Evolutionary conservation across 2,329 filamentous ascomycete species (phyloP).

Genomic region (Huntiella omanensis): DNA sequence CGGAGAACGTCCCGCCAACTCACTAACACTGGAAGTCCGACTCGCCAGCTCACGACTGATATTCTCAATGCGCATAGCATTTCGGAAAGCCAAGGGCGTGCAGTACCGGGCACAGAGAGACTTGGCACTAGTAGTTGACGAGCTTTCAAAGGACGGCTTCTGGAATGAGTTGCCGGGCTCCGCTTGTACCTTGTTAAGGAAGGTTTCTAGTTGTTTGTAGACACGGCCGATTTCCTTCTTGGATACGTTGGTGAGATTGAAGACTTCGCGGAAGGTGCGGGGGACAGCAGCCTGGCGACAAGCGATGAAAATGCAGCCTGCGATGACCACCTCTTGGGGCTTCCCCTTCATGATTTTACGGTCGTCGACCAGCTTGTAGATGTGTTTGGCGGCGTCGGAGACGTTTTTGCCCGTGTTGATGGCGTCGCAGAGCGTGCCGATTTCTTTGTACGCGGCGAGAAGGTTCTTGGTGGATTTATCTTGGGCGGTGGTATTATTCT

Average conservation of each 20-base stretch:
- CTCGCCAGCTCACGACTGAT: slow-evolving; percentile 63
- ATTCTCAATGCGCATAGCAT: slow-evolving; percentile 54
- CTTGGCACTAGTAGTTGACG: slow-evolving; percentile 52
- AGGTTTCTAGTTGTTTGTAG: slow-evolving; percentile 83
- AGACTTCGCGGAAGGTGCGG: slow-evolving; percentile 88
- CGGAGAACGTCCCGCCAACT: slow-evolving; percentile 80
- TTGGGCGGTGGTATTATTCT: slow-evolving; percentile 63
- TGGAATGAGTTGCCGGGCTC: slow-evolving; percentile 26
- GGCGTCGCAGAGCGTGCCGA: slow-evolving; percentile 69
- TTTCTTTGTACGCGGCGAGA: slow-evolving; percentile 73
- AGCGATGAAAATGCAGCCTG: slow-evolving; percentile 92
- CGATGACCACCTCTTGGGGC: slow-evolving; percentile 80
- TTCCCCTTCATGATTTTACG: slow-evolving; percentile 90
- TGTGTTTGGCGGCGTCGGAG: slow-evolving; percentile 77
- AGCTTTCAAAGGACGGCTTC: slow-evolving; percentile 44
- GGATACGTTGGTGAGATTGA: slow-evolving; percentile 74
- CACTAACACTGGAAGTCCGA: slow-evolving; percentile 56
- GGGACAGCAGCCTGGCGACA: slow-evolving; percentile 77
- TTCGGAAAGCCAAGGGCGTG: slow-evolving; percentile 57
- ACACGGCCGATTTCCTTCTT: slow-evolving; percentile 96
- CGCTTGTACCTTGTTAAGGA: slow-evolving; percentile 56
- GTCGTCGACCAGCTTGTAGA: slow-evolving; percentile 90
- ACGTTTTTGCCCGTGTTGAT: slow-evolving; percentile 67
- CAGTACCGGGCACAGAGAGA: slow-evolving; percentile 84
- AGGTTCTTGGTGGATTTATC: slow-evolving; percentile 73